Percentiles rank a stretch among this genome's conserved stretches.
These are phyloP conservation scores for Lactarius hatsudake DNA, from an alignment of 768 basidiomycete species.

Conservation along the genomic window DNA sequence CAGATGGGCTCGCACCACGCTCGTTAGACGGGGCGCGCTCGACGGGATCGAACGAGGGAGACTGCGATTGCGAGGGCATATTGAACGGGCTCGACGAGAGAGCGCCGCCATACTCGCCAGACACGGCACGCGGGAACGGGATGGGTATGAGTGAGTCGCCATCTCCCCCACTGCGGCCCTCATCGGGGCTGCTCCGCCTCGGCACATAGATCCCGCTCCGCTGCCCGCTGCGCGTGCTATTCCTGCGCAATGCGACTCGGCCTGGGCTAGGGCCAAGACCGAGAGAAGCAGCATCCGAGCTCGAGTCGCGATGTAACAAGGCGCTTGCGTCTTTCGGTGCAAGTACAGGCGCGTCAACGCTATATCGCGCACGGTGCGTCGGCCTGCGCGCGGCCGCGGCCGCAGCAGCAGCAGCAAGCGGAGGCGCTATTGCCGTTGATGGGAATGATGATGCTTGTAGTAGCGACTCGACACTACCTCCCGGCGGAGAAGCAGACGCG, in stretches of 20 bases:
- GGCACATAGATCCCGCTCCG: slow-evolving; percentile 19
- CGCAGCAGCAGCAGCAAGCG: background rate
- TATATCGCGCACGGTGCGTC: slow-evolving; percentile 62
- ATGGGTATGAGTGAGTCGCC: slow-evolving; percentile 40
- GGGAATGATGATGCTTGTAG: slow-evolving; percentile 34
- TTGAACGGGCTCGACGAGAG: slow-evolving; percentile 36
- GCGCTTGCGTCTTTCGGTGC: slow-evolving; percentile 38
- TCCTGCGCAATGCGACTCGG: slow-evolving; percentile 54
- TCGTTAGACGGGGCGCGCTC: background rate
- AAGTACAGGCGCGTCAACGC: too few relatives aligned
- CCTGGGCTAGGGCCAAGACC: slow-evolving; percentile 32
- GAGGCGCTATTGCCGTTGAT: background rate
- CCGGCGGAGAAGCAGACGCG: background rate
- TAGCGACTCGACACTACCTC: slow-evolving; percentile 41
- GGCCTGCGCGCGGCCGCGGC: slow-evolving; percentile 56
- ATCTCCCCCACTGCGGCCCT: slow-evolving; percentile 13
- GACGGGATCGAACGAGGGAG: slow-evolving; percentile 12
- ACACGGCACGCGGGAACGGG: slow-evolving; percentile 64
- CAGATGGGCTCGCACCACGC: slow-evolving; percentile 1
- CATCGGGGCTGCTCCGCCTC: slow-evolving; percentile 17
- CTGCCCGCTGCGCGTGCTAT: slow-evolving; percentile 37
- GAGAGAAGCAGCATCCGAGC: slow-evolving; percentile 49
- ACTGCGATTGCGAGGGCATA: background rate
- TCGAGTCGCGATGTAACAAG: slow-evolving; percentile 46
- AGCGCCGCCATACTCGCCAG: too few relatives aligned